Percentiles rank a stretch among this genome's conserved stretches.
Conservation (phyloP, 2,329 filamentous ascomycete genomes). For the Nigrograna mackinnonii region DNA sequence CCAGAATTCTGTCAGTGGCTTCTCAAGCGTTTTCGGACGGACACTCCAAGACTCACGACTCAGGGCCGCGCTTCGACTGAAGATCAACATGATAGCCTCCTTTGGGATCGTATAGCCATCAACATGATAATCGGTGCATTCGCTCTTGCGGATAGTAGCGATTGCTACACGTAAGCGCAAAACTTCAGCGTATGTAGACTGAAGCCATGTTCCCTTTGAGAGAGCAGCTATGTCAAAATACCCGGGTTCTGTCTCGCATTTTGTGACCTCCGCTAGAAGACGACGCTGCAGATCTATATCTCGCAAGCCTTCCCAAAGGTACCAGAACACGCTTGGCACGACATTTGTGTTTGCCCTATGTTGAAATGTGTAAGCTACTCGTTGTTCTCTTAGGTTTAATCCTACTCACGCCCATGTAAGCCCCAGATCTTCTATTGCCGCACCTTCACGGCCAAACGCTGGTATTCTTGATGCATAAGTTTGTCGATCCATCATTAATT, state of each 20-base stretch:
- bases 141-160: conserved; percentile 17
- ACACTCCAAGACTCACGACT: conserved; percentile 35
- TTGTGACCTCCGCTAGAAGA: conserved; percentile 13
- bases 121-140: conserved; percentile 21
- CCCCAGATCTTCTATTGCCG: no score
- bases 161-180: conserved; percentile 28
- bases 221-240: conserved; percentile 10
- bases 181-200: conserved; percentile 41
- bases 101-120: conserved; percentile 29
- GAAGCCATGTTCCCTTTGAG: conserved; percentile 22
- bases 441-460: no score
- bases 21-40: conserved; percentile 16
- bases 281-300: conserved; percentile 13
- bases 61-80: conserved; percentile 24
- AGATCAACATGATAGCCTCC: conserved; percentile 23
- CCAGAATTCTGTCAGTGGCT: conserved; percentile 38
- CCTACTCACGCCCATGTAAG: no score
- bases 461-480: no score
- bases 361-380: conserved; percentile 3
- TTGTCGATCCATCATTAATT: no score
- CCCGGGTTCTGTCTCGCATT: not conserved
- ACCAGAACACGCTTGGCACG: no score
- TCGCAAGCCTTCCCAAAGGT: conserved; percentile 27
- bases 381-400: no score
- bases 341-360: no score